Conservation (phyloP, 1,284 basidiomycete species). For the Fistulinella staudtii region DNA sequence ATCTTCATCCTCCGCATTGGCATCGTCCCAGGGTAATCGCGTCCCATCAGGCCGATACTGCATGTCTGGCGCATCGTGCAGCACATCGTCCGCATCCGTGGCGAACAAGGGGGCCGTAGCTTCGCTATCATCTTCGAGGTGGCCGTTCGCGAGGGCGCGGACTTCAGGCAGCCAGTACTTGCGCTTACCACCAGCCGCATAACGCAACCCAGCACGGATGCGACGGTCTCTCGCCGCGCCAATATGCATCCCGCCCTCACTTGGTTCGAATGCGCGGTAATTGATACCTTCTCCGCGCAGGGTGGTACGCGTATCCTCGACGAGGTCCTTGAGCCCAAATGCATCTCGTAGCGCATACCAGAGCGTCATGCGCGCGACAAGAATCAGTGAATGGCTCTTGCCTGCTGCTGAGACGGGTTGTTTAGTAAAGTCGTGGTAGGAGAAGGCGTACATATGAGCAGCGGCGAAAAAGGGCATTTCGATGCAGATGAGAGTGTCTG, state of each 20-base stretch:
- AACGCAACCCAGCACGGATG: slow-evolving; percentile 87
- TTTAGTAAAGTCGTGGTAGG: slow-evolving; percentile 81
- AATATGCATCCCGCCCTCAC: slow-evolving; percentile 88
- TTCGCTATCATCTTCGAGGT: slow-evolving; percentile 38
- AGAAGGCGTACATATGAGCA: slow-evolving; percentile 88
- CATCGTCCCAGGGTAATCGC: slow-evolving; percentile 21
- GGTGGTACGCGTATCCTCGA: slow-evolving; percentile 83
- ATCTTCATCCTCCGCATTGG: slow-evolving; percentile 33
- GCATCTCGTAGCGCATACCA: slow-evolving; percentile 86
- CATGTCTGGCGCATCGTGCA: slow-evolving; percentile 62
- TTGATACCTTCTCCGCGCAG: slow-evolving; percentile 88
- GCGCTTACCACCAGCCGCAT: slow-evolving; percentile 80
- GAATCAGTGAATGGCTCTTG: slow-evolving; percentile 27
- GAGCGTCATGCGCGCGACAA: slow-evolving; percentile 85
- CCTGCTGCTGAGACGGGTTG: slow-evolving; percentile 36
- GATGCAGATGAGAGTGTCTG: slow-evolving; percentile 87
- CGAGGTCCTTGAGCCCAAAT: slow-evolving; percentile 82
- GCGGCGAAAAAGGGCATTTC: slow-evolving; percentile 99
- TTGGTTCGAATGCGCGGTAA: slow-evolving; percentile 94
- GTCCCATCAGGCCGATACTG: slow-evolving; percentile 26
- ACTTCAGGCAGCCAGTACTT: slow-evolving; percentile 89
- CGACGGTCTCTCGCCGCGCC: slow-evolving; percentile 78
- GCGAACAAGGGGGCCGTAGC: slow-evolving; percentile 76
- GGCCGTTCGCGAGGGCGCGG: slow-evolving; percentile 35
- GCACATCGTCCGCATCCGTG: slow-evolving; percentile 60